Percentiles rank a stretch among this genome's conserved stretches.
Conservation (phyloP, 208 protist species). For the Wallacemonas sp. region DNA sequence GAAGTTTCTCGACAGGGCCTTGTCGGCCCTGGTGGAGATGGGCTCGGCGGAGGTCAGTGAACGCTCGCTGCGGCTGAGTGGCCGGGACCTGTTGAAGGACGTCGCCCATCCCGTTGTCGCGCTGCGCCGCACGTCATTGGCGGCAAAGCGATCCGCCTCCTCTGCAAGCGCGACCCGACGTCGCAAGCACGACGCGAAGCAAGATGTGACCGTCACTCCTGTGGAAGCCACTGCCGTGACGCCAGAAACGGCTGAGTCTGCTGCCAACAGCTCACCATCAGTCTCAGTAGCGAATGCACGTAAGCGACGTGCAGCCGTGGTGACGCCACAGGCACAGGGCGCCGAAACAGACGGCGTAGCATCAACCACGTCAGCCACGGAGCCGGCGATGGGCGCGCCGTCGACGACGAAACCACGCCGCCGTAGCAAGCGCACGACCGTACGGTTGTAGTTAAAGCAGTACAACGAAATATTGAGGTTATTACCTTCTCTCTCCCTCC, state of each 20-base stretch:
- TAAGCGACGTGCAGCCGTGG: no score
- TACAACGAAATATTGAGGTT: no score
- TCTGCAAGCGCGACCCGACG: neutral
- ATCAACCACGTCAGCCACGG: neutral
- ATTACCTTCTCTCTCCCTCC: neutral
- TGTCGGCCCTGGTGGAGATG: slow-evolving; percentile 45
- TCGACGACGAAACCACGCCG: neutral
- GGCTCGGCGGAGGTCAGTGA: slow-evolving; percentile 33
- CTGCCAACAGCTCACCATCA: no score
- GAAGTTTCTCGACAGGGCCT: slow-evolving; percentile 57
- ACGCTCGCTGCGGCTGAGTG: slow-evolving; percentile 35
- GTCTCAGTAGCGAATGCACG: no score
- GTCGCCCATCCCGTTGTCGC: slow-evolving; percentile 51
- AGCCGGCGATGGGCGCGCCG: neutral
- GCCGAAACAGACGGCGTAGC: no score
- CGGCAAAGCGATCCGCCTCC: neutral
- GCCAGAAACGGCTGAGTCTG: no score
- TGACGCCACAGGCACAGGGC: no score
- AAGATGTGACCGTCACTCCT: no score
- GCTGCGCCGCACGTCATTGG: slow-evolving; percentile 12
- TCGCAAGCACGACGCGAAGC: no score
- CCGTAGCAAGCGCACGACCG: slow-evolving; percentile 4
- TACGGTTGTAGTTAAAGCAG: neutral
- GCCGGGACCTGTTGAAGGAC: slow-evolving; percentile 47
- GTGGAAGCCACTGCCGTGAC: no score